Evolutionary conservation across 2,329 filamentous ascomycete species (phyloP).

Genomic region (Alternaria hordeiaustralica): DNA sequence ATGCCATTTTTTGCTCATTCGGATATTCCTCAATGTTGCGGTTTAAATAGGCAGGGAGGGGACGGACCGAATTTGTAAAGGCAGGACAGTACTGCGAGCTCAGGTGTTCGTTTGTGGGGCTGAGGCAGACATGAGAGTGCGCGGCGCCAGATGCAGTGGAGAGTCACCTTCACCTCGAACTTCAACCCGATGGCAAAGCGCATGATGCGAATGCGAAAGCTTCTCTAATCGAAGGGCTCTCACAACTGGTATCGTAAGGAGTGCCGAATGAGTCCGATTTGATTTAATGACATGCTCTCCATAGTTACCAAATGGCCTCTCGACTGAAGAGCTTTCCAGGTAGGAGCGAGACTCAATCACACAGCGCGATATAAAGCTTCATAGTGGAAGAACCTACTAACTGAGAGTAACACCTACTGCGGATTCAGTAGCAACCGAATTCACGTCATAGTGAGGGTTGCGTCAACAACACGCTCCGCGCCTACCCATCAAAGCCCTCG

Average conservation of each 20-base stretch:
- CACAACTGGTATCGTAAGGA: not conserved
- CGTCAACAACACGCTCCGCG: not conserved
- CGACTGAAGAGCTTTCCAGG: not conserved
- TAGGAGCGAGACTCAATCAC: not conserved
- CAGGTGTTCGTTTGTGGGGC: not conserved
- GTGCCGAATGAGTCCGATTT: not conserved
- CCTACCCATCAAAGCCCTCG: not conserved
- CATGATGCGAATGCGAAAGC: not conserved
- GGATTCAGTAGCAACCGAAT: not conserved
- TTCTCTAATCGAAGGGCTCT: not conserved
- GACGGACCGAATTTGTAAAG: no score
- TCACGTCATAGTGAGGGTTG: no score
- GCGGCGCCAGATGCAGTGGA: not conserved
- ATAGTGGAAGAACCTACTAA: not conserved
- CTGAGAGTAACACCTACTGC: not conserved
- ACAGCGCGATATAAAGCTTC: not conserved
- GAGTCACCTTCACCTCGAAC: not conserved
- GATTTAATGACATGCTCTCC: not conserved
- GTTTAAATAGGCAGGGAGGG: not conserved
- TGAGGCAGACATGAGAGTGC: not conserved
- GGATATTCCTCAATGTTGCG: not conserved
- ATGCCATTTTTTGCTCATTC: not conserved
- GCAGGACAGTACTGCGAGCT: not conserved
- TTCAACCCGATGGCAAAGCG: not conserved
- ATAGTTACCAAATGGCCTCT: not conserved